Base-by-base conservation (phyloP, 2,329 filamentous ascomycete species). In the Hymenoscyphus fructigenus region DNA sequence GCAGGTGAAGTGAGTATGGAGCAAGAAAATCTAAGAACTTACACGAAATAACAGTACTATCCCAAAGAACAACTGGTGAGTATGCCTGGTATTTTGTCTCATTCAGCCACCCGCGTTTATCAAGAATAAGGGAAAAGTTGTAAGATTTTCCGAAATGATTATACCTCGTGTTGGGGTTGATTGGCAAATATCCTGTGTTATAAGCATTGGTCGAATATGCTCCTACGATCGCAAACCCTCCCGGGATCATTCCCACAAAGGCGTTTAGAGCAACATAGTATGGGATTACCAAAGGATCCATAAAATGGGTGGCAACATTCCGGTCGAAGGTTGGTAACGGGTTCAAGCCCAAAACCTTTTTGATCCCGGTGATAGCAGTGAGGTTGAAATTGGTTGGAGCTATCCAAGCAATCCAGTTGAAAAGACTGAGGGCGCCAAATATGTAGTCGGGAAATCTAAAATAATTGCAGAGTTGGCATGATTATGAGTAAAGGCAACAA, bases 261-360 rank as follows among this genome's bases (percentile, higher is more conserved):
- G 88, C 90, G 73, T 92, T 92, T 47, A 90, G 75, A 0, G 88
- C 90, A 73, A 92, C 92, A 67, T 86, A 88, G 68, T 91, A 91
- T 14, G 88, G 89, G 72, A 88, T 85, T 86, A 88, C 91, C 3
- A 89, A 88, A 1, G 88, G 85, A 61, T 91, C 65, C 28, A 68
- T 44, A 15, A 50, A 32, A 14, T 57, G 62, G 6, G 69, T 56
- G 23, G 76, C 58, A n/a, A 76, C 67, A 61, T 79, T 81, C 80
- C 79, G 82, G 69, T 82, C 80, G 41, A 80, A 76, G 0, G 79
- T 80, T 0, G 79, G 76, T 2, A 77, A 65, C 1, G 77, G 78
- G 65, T 80, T 80, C 23, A 81, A 69, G 28, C 81, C 79, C 1
- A 82, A 68, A 0, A 79, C 80, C 15, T 73, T 76, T 3, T 72